phyloP scores from a whole-genome alignment of 257 asterid species.

The Coffea eugenioides region DNA sequence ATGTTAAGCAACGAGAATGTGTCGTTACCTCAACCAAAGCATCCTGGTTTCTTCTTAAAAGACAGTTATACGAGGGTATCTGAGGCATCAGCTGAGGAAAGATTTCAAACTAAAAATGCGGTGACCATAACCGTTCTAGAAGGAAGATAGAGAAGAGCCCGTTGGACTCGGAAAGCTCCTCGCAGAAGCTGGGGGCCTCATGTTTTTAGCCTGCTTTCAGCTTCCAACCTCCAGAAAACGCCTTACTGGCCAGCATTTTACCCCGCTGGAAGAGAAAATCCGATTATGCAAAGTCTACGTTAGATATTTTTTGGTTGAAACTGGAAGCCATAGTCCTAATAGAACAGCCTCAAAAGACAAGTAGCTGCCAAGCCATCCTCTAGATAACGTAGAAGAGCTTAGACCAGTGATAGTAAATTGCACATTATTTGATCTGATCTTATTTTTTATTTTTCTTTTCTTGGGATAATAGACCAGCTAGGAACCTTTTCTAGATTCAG shows the following conservation, averaged over 20 bases:
- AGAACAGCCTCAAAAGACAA: too few relatives aligned
- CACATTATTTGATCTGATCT: too few relatives aligned
- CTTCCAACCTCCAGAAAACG: background rate
- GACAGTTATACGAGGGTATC: slow-evolving; percentile 2
- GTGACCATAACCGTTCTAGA: slow-evolving; percentile 15
- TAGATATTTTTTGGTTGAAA: too few relatives aligned
- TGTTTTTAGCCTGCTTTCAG: background rate
- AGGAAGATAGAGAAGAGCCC: slow-evolving; percentile 8
- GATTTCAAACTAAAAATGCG: background rate
- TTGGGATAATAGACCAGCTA: too few relatives aligned
- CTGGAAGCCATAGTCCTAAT: too few relatives aligned
- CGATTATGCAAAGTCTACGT: too few relatives aligned
- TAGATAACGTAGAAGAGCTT: too few relatives aligned
- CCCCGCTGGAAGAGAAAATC: background rate
- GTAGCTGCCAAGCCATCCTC: too few relatives aligned
- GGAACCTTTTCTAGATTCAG: too few relatives aligned
- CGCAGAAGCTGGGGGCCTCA: background rate
- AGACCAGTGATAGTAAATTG: too few relatives aligned
- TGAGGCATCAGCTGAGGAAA: slow-evolving; percentile 10
- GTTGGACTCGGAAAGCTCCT: background rate
- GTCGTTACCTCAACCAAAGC: slow-evolving; percentile 26
- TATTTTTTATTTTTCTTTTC: too few relatives aligned
- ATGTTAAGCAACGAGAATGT: slow-evolving; percentile 29
- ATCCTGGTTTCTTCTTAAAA: slow-evolving; percentile 33
- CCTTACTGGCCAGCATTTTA: background rate